Evolutionary conservation across 306 rosid genomes (phyloP).

Genomic region (Citrullus colocynthis): DNA sequence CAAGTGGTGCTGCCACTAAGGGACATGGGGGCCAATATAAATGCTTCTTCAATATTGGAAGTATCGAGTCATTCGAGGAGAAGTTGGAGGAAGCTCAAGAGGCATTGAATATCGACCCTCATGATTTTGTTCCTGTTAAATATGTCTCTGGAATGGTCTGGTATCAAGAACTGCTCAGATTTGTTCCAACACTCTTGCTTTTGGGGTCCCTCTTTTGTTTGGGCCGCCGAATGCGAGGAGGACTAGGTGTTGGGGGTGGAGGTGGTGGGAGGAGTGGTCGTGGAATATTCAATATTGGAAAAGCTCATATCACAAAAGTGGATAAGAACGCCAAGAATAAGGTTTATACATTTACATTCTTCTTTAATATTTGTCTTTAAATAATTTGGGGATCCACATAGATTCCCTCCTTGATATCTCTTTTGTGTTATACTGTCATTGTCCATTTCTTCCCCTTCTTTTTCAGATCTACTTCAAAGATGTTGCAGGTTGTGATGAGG

Average conservation of each 20-base stretch:
- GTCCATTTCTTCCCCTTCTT: slow-evolving; percentile 2
- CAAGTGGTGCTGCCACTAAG: slow-evolving; percentile 23
- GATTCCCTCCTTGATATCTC: background rate
- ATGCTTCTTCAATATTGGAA: slow-evolving; percentile 79
- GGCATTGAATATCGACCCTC: slow-evolving; percentile 65
- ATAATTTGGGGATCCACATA: background rate
- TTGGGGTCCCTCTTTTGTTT: slow-evolving; percentile 50
- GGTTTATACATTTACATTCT: slow-evolving; percentile 23
- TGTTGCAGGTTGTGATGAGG: slow-evolving; percentile 98
- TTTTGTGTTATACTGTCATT: background rate
- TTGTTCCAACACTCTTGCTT: slow-evolving; percentile 64
- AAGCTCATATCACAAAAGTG: slow-evolving; percentile 72
- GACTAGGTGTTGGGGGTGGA: slow-evolving; percentile 68
- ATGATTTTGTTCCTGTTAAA: slow-evolving; percentile 77
- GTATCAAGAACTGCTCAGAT: slow-evolving; percentile 58
- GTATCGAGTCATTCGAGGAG: slow-evolving; percentile 92
- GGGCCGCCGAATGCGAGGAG: slow-evolving; percentile 83
- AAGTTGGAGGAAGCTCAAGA: slow-evolving; percentile 97
- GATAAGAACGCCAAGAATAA: slow-evolving; percentile 87
- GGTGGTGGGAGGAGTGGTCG: slow-evolving; percentile 56
- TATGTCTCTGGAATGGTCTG: slow-evolving; percentile 68
- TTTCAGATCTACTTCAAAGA: slow-evolving; percentile 70
- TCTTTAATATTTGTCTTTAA: background rate
- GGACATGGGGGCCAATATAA: slow-evolving; percentile 55
- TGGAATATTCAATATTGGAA: slow-evolving; percentile 90